Percentiles rank a stretch among this genome's conserved stretches.
These are phyloP conservation scores for Phytopythium vexans DNA, from an alignment of 352 stramenopile genomes.

Conservation along the genomic window DNA sequence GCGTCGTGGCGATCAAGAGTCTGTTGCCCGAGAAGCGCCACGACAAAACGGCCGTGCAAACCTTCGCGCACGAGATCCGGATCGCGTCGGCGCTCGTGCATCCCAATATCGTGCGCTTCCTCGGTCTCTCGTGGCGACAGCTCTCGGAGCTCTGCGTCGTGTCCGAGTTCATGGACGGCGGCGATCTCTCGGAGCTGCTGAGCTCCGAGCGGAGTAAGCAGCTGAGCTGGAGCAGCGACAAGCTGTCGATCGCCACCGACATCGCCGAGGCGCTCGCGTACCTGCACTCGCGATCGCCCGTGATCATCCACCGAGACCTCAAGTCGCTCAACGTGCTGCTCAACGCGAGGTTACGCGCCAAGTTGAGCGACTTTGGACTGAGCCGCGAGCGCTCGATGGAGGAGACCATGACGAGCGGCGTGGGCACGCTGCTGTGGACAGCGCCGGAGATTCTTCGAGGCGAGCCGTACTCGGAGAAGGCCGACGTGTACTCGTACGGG, in stretches of 20 bases:
- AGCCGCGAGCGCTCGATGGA: constrained; percentile 50
- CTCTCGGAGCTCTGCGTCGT: constrained; percentile 55
- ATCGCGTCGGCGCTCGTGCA: constrained; percentile 46
- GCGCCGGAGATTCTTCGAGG: constrained; percentile 55
- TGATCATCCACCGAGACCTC: constrained; percentile 66
- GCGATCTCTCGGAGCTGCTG: constrained; percentile 51
- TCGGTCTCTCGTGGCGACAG: constrained; percentile 52
- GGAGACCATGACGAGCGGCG: constrained; percentile 64
- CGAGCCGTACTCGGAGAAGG: constrained; percentile 50
- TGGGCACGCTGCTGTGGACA: constrained; percentile 61
- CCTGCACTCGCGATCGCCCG: constrained; percentile 45
- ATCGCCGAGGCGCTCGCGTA: constrained; percentile 64
- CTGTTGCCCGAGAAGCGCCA: constrained; percentile 47
- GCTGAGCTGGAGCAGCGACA: constrained; percentile 42
- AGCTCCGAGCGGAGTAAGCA: constrained; percentile 30
- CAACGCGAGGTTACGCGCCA: constrained; percentile 35
- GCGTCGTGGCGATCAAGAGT: constrained; percentile 59
- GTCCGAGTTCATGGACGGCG: constrained; percentile 56
- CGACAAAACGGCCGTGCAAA: constrained; percentile 30
- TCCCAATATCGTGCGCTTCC: constrained; percentile 67
- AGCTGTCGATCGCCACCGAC: constrained; percentile 54
- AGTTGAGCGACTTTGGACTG: constrained; percentile 60
- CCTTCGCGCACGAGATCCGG: constrained; percentile 55
- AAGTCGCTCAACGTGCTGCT: constrained; percentile 70
- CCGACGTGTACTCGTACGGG: constrained; percentile 63